Conservation (phyloP, 306 rosid genomes). For the Senna tora region DNA sequence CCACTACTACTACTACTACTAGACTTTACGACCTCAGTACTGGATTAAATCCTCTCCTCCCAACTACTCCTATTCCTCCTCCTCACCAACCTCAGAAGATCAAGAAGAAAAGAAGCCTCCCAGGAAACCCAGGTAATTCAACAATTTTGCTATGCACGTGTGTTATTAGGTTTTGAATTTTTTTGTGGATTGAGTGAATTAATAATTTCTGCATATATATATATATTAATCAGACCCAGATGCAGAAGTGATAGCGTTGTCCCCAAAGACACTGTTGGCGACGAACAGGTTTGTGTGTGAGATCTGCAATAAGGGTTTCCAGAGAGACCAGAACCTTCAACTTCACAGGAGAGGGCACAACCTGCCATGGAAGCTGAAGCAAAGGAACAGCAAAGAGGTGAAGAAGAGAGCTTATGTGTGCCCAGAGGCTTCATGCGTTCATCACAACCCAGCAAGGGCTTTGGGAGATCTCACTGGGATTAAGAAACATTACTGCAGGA, state of each 20-base stretch:
- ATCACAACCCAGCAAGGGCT: slow-evolving; percentile 94
- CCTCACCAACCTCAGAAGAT: slow-evolving; percentile 53
- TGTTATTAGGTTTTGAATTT: too few species aligned
- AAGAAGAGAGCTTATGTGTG: slow-evolving; percentile 93
- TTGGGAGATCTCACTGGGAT: slow-evolving; percentile 96
- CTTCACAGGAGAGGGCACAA: slow-evolving; percentile 94
- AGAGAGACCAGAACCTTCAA: slow-evolving; percentile 92
- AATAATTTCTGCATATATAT: too few species aligned
- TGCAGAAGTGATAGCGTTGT: slow-evolving; percentile 91
- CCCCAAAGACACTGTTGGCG: slow-evolving; percentile 80
- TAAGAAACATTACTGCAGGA: slow-evolving; percentile 89
- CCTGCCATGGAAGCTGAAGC: slow-evolving; percentile 95
- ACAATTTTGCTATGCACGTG: background rate
- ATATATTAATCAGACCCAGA: slow-evolving; percentile 97
- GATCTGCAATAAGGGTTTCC: slow-evolving; percentile 94
- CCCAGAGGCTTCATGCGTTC: slow-evolving; percentile 95
- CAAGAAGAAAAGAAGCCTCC: slow-evolving; percentile 89
- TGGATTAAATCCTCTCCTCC: slow-evolving; percentile 50
- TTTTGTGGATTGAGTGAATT: too few species aligned
- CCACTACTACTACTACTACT: slow-evolving; percentile 48
- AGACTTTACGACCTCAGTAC: slow-evolving; percentile 60
- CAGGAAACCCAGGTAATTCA: slow-evolving; percentile 81
- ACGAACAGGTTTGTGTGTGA: slow-evolving; percentile 93
- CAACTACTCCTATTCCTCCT: slow-evolving; percentile 44
- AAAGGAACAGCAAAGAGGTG: slow-evolving; percentile 81